phyloP scores from a whole-genome alignment of 164 flowering plant species.

The Tinospora cordifolia region DNA sequence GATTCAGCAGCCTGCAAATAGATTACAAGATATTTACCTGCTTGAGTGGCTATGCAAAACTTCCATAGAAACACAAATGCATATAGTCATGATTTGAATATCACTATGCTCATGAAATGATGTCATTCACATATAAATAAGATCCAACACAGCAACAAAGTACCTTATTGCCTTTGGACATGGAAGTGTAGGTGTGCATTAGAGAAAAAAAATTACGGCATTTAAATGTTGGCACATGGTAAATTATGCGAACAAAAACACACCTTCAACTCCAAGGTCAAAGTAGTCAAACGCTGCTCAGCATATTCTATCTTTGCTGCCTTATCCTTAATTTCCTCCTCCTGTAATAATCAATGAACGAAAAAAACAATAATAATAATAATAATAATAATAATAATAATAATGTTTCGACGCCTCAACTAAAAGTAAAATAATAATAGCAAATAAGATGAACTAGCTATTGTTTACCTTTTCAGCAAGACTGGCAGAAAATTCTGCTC shows the following conservation, averaged over 20 bases:
- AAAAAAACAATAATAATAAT: not conserved
- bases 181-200: not conserved
- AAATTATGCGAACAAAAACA: conserved; percentile 4
- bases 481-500: conserved; percentile 51
- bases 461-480: conserved; percentile 64
- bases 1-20: conserved; percentile 73
- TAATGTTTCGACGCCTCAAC: not conserved
- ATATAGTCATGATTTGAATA: not conserved
- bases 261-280: conserved; percentile 74
- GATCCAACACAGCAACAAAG: not conserved
- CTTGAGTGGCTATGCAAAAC: not conserved
- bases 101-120: too few relatives aligned
- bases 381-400: not conserved
- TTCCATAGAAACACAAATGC: not conserved
- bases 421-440: not conserved
- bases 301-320: conserved; percentile 58
- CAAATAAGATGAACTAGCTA: conserved; percentile 2
- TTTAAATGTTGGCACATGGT: not conserved
- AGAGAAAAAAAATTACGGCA: not conserved
- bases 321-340: conserved; percentile 70
- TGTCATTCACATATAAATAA: not conserved
- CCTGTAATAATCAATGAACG: conserved; percentile 38
- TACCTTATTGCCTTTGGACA: not conserved
- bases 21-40: not conserved
- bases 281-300: conserved; percentile 73